phyloP scores from a whole-genome alignment of 352 stramenopile genomes.

The Globisporangium yorkense region DNA sequence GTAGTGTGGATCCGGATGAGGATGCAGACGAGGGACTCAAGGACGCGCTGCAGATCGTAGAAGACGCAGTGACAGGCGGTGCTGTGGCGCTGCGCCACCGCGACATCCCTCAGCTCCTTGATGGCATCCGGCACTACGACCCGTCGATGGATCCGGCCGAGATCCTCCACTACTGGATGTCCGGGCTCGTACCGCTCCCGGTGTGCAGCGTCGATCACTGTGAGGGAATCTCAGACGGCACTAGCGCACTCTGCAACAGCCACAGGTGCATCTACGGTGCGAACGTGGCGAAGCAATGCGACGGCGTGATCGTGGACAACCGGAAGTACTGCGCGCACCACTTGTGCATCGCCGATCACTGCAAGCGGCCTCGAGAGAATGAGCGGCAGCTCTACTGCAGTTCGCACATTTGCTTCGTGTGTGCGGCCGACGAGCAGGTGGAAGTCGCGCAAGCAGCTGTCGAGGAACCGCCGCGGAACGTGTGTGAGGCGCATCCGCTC shows the following conservation, averaged over 20 bases:
- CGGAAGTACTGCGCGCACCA: conserved; percentile 36
- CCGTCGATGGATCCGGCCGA: conserved; percentile 35
- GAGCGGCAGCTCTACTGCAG: conserved; percentile 35
- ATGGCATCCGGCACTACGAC: conserved; percentile 61
- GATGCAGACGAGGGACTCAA: not conserved
- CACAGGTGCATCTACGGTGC: conserved; percentile 19
- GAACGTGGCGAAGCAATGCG: conserved; percentile 15
- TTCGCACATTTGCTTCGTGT: conserved; percentile 59
- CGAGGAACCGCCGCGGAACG: conserved; percentile 44
- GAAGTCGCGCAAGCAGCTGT: conserved; percentile 16
- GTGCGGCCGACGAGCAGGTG: conserved; percentile 17
- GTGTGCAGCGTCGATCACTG: conserved; percentile 29
- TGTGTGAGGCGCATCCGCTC: conserved; percentile 39
- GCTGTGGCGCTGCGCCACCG: conserved; percentile 14
- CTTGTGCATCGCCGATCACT: conserved; percentile 31
- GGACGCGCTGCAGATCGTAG: not conserved
- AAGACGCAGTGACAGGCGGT: not conserved
- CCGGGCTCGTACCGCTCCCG: conserved; percentile 39
- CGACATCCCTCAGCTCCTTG: conserved; percentile 30
- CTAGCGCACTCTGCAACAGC: conserved; percentile 17
- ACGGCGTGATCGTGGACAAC: conserved; percentile 17
- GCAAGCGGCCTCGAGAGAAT: conserved; percentile 26
- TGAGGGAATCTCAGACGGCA: conserved; percentile 20
- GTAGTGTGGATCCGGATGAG: not conserved
- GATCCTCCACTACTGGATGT: conserved; percentile 57